These are phyloP conservation scores for Psidium guajava DNA, from an alignment of 345 rosid species.

Conservation along the genomic window DNA sequence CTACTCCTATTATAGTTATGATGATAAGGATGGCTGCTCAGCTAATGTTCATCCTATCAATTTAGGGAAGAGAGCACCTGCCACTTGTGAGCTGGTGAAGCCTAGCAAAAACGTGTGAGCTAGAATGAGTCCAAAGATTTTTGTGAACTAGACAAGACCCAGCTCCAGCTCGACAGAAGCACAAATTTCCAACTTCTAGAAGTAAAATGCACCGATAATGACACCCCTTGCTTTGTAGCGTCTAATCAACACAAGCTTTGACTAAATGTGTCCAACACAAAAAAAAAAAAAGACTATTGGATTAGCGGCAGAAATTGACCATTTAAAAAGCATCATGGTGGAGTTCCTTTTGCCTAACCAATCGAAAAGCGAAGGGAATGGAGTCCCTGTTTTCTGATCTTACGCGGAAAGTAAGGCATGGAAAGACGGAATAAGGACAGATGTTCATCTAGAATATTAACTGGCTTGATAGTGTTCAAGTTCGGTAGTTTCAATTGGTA, in stretches of 20 bases:
- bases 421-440: neutral
- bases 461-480: neutral
- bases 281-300: neutral
- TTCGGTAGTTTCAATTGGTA: neutral
- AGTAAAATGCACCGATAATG: neutral
- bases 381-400: neutral
- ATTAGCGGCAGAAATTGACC: neutral
- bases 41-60: neutral
- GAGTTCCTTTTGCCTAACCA: neutral
- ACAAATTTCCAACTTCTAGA: neutral
- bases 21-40: neutral
- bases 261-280: neutral
- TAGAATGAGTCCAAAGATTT: neutral
- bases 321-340: neutral
- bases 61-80: neutral
- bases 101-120: neutral
- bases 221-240: neutral
- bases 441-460: neutral
- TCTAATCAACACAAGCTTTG: neutral
- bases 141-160: neutral
- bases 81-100: neutral
- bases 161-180: neutral
- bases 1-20: neutral
- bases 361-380: neutral
- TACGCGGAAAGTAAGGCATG: neutral